Evolutionary conservation across 2,329 filamentous ascomycete genomes (phyloP).

Genomic region (Pestalotiopsis sp.): DNA sequence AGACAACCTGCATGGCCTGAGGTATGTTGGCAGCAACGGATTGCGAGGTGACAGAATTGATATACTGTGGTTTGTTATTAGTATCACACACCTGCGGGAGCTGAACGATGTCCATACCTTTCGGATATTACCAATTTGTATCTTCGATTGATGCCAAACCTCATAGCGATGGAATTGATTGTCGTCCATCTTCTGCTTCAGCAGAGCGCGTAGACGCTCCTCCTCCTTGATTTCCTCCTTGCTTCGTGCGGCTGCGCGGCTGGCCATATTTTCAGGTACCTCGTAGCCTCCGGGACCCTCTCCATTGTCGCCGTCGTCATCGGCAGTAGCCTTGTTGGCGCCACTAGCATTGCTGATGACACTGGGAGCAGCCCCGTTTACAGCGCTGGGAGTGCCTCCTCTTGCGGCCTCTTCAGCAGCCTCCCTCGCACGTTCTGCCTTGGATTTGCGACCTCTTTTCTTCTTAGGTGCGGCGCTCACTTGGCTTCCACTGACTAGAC

Average conservation of each 20-base stretch:
- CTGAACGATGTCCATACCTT: constrained; percentile 50
- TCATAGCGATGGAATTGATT: constrained; percentile 72
- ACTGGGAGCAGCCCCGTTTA: constrained; percentile 47
- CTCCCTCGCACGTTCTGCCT: constrained; percentile 55
- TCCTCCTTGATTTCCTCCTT: constrained; percentile 70
- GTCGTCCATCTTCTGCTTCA: constrained; percentile 66
- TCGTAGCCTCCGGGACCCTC: constrained; percentile 57
- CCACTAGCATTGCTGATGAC: constrained; percentile 44
- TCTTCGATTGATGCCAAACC: constrained; percentile 68
- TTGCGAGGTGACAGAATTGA: constrained; percentile 81
- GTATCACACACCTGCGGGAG: constrained; percentile 1
- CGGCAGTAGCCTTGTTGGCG: constrained; percentile 46
- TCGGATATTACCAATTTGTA: constrained; percentile 70
- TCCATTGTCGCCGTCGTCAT: constrained; percentile 57
- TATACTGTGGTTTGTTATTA: constrained; percentile 51
- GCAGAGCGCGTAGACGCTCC: constrained; percentile 57
- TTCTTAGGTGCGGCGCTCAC: constrained; percentile 56
- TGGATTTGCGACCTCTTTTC: constrained; percentile 65
- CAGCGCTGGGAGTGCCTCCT: constrained; percentile 40
- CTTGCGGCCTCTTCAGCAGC: constrained; percentile 43
- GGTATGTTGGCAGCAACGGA: constrained; percentile 75
- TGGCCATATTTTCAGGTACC: constrained; percentile 50
- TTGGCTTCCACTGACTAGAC: constrained; percentile 63
- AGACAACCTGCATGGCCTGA: constrained; percentile 74
- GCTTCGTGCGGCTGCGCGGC: constrained; percentile 49